Evolutionary conservation across 257 asterid species (phyloP).

Genomic region (Prunella vulgaris): DNA sequence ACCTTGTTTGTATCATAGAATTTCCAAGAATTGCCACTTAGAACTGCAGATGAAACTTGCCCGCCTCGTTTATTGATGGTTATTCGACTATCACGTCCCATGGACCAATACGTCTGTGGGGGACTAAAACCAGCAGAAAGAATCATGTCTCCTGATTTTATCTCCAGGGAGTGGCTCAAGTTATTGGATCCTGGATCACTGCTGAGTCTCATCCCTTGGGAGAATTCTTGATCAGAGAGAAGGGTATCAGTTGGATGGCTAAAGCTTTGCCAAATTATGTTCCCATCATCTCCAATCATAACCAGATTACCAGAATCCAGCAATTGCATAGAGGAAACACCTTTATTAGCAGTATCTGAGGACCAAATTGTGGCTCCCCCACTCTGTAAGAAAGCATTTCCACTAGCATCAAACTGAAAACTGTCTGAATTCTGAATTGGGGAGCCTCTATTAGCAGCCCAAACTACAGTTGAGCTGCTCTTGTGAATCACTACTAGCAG

Average conservation of each 20-base stretch:
- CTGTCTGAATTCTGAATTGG: constrained; percentile 53
- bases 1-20: constrained; percentile 41
- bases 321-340: constrained; percentile 66
- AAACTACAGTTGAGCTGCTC: constrained; percentile 60
- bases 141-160: constrained; percentile 66
- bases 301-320: constrained; percentile 72
- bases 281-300: constrained; percentile 49
- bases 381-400: constrained; percentile 58
- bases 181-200: constrained; percentile 54
- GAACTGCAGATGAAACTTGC: constrained; percentile 39
- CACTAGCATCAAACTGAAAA: constrained; percentile 51
- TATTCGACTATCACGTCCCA: constrained; percentile 54
- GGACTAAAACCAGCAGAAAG: constrained; percentile 55
- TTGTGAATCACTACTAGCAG: constrained; percentile 64
- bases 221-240: constrained; percentile 55
- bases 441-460: constrained; percentile 80
- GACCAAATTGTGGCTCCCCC: constrained; percentile 66
- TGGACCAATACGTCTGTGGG: constrained; percentile 86
- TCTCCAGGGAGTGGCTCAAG: constrained; percentile 67
- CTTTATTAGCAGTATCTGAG: constrained; percentile 46
- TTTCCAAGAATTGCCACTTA: constrained; percentile 72
- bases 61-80: constrained; percentile 54
- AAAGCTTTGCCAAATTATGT: constrained; percentile 70
- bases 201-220: constrained; percentile 60
- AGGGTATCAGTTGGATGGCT: constrained; percentile 75